Percentiles rank a stretch among this genome's conserved stretches.
Conservation (phyloP, 1,139 yeast genomes). For the Saccharomycopsis phalli region DNA sequence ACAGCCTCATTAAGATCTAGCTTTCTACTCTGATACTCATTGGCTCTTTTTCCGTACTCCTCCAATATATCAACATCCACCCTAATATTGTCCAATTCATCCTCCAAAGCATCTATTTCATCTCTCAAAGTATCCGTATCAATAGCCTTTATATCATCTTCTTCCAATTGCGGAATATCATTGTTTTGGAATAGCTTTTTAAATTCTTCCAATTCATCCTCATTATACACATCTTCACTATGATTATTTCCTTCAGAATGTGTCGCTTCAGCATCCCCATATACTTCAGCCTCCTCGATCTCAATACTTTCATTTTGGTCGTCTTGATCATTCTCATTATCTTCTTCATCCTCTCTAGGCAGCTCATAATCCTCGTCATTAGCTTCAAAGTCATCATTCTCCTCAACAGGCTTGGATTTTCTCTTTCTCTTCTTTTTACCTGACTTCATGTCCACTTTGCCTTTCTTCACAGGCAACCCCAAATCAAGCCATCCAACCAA, state of each 20-base stretch:
- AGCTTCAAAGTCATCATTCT: constrained; percentile 2
- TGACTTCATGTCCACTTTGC: neutral
- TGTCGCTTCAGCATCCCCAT: constrained; percentile 18
- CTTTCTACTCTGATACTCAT: constrained; percentile 57
- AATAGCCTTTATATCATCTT: constrained; percentile 44
- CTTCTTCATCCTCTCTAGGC: constrained; percentile 5
- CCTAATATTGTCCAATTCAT: constrained; percentile 45
- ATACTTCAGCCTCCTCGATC: constrained; percentile 19
- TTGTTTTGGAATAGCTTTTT: constrained; percentile 20
- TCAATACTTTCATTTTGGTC: constrained; percentile 4
- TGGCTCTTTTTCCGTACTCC: constrained; percentile 63
- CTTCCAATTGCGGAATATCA: constrained; percentile 34
- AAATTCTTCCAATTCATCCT: constrained; percentile 14
- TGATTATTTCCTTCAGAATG: constrained; percentile 22
- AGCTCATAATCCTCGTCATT: constrained; percentile 11
- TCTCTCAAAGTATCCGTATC: constrained; percentile 43
- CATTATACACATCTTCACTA: constrained; percentile 16
- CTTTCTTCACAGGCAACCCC: constrained; percentile 21
- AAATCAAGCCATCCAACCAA: constrained; percentile 39
- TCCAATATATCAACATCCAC: constrained; percentile 69
- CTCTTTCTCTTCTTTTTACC: constrained; percentile 16
- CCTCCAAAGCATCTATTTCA: constrained; percentile 49
- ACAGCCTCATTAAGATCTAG: constrained; percentile 63
- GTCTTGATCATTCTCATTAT: constrained; percentile 5
- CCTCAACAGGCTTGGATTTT: neutral